Percentiles rank a stretch among this genome's conserved stretches.
Conservation (phyloP, 805 yeast genomes). For the Sugiyamaella chiloensis region DNA sequence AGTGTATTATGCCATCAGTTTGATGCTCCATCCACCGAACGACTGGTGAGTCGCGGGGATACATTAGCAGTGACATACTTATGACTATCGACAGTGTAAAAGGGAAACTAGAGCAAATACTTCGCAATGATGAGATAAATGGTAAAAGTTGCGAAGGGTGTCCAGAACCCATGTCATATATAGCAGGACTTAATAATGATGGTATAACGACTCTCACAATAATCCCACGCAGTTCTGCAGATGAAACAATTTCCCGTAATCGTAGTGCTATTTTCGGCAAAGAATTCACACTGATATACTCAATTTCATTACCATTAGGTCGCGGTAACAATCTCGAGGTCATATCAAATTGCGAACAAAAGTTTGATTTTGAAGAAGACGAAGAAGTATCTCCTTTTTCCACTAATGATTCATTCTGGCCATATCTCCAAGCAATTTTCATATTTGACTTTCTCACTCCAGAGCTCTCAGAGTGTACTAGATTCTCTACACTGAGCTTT, state of each 20-base stretch:
- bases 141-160: constrained; percentile 50
- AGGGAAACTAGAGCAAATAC: constrained; percentile 47
- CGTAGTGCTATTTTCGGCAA: neutral
- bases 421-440: constrained; percentile 95
- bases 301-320: constrained; percentile 59
- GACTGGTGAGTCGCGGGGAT: constrained; percentile 50
- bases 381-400: constrained; percentile 9
- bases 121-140: constrained; percentile 57
- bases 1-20: constrained; percentile 64
- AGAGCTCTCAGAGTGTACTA: constrained; percentile 33
- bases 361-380: constrained; percentile 45
- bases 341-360: constrained; percentile 68
- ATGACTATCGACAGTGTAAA: constrained; percentile 48
- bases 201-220: constrained; percentile 71
- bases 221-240: constrained; percentile 29
- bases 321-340: constrained; percentile 68
- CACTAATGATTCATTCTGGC: constrained; percentile 37
- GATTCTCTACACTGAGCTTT: constrained; percentile 65
- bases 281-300: neutral
- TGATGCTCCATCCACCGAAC: constrained; percentile 54
- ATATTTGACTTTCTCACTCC: constrained; percentile 36
- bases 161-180: constrained; percentile 54
- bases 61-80: constrained; percentile 63
- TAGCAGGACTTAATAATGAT: constrained; percentile 71
- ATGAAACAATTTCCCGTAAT: neutral